Percentiles rank a stretch among this genome's conserved stretches.
phyloP scores from a whole-genome alignment of 257 asterid species.

The Nicotiana tomentosiformis region DNA sequence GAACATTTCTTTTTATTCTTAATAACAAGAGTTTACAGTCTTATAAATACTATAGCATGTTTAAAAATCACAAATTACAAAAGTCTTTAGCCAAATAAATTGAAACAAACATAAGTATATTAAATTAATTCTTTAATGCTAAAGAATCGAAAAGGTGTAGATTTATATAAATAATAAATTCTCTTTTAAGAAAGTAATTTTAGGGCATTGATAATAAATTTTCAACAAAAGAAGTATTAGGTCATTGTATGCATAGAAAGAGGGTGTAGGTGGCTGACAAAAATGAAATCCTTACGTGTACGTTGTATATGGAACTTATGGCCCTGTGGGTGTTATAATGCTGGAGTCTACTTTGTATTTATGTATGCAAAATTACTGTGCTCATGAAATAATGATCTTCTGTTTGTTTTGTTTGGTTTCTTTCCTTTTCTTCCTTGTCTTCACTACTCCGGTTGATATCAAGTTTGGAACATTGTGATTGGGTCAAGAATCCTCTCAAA shows the following conservation, averaged over 20 bases:
- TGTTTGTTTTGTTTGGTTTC: conserved; percentile 37
- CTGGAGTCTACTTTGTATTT: conserved; percentile 19
- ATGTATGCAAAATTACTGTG: conserved; percentile 46
- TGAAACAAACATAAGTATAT: no score
- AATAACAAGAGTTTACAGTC: no score
- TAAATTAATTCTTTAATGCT: no score
- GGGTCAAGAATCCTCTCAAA: conserved; percentile 30
- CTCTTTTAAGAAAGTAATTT: neutral
- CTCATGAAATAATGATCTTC: conserved; percentile 25
- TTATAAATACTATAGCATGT: no score
- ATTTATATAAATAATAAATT: neutral
- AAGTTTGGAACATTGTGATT: conserved; percentile 21
- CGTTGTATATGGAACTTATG: conserved; percentile 24
- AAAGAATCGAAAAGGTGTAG: neutral
- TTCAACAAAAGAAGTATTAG: neutral
- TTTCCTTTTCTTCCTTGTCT: conserved; percentile 17
- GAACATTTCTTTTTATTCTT: no score
- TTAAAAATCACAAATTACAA: no score
- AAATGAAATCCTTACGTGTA: conserved; percentile 34
- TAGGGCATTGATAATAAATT: neutral
- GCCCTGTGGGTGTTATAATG: conserved; percentile 8
- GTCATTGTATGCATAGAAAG: neutral
- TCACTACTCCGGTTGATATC: conserved; percentile 16
- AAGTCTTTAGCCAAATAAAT: no score
- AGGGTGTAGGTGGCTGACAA: conserved; percentile 29